A percentile compares a stretch with the other conserved stretches of the same genome.
Conservation (phyloP, 345 rosid species). For the Rhizophora apiculata region DNA sequence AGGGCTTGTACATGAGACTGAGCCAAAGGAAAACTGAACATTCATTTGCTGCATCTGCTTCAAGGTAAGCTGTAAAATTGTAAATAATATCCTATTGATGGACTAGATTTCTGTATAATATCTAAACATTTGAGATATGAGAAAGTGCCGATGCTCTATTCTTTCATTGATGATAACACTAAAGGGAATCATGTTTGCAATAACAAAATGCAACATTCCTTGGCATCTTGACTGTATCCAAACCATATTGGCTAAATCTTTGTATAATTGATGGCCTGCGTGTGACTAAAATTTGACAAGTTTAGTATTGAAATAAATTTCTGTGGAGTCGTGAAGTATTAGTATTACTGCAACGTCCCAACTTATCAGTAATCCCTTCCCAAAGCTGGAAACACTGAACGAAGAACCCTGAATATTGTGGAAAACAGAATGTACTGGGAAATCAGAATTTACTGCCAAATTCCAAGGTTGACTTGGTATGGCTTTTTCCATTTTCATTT, state of each 20-base stretch:
- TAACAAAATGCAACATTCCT: too few relatives aligned
- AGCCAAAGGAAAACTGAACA: conserved; percentile 40
- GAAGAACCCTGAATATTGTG: too few relatives aligned
- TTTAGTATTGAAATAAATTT: too few relatives aligned
- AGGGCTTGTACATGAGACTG: conserved; percentile 85
- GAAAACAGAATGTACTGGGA: too few relatives aligned
- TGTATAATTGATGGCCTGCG: too few relatives aligned
- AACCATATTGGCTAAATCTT: too few relatives aligned
- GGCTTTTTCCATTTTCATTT: conserved; percentile 47
- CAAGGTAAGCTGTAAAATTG: conserved; percentile 30
- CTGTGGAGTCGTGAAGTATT: too few relatives aligned
- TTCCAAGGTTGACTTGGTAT: not conserved
- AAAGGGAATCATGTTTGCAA: not conserved
- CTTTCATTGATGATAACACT: not conserved
- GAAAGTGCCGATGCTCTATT: not conserved
- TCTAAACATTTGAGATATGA: not conserved
- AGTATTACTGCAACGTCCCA: too few relatives aligned
- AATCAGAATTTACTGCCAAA: not conserved
- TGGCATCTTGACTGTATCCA: too few relatives aligned
- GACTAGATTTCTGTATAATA: not conserved
- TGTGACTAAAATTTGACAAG: too few relatives aligned
- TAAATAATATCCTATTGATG: not conserved
- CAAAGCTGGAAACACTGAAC: too few relatives aligned
- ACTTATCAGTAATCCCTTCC: too few relatives aligned
- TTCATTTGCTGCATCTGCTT: conserved; percentile 23